A percentile compares a stretch with the other conserved stretches of the same genome.
Conservation (phyloP, 1,284 basidiomycete species). For the Malassezia pachydermatis region DNA sequence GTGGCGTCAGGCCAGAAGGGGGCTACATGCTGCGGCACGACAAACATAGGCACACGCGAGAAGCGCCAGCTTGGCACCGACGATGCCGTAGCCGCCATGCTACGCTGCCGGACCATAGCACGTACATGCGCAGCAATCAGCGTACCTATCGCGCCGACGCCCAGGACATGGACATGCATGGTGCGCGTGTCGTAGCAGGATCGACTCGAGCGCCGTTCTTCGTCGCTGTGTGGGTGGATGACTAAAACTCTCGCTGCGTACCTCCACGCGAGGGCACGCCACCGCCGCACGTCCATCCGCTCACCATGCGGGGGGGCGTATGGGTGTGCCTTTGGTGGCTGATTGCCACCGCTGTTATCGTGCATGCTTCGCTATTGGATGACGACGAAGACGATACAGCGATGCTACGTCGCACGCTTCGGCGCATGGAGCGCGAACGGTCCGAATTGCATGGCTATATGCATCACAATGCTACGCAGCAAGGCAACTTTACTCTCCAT, state of each 20-base stretch:
- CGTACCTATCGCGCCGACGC: conserved; percentile 42
- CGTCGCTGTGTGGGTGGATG: background rate
- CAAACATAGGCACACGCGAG: no score
- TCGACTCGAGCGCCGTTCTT: background rate
- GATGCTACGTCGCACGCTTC: background rate
- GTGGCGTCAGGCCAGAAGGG: conserved; percentile 22
- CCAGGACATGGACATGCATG: conserved; percentile 45
- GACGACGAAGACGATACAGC: background rate
- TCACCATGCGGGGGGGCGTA: background rate
- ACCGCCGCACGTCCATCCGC: background rate
- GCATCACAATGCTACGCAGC: conserved; percentile 6
- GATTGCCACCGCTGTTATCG: no score
- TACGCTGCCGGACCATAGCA: conserved; percentile 20
- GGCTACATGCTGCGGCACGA: conserved; percentile 23
- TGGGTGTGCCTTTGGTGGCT: background rate
- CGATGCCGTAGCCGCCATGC: background rate
- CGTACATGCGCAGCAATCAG: conserved; percentile 39
- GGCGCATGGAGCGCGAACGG: background rate
- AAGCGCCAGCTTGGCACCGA: conserved; percentile 14
- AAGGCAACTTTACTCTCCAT: conserved; percentile 9
- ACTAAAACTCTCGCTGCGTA: background rate
- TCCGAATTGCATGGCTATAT: conserved; percentile 9
- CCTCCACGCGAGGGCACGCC: background rate
- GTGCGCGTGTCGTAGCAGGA: background rate
- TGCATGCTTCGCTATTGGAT: no score